Conservation (phyloP, 1,284 basidiomycete species). For the Ganoderma resinaceum region DNA sequence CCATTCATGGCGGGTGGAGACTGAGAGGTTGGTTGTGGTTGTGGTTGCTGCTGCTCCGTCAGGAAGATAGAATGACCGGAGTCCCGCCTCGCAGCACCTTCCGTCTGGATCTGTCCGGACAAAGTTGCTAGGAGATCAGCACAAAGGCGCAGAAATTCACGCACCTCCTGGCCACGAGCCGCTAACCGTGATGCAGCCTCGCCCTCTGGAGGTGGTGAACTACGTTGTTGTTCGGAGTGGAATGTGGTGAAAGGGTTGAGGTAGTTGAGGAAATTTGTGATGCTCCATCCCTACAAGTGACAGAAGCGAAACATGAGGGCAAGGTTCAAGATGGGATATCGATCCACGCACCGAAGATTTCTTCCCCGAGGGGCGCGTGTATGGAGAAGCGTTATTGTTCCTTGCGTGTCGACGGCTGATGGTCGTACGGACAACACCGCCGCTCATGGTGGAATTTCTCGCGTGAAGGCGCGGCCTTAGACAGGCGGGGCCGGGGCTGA, state of each 20-base stretch:
- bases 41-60: conserved; percentile 6
- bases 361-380: conserved; percentile 31
- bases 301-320: not conserved
- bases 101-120: not conserved
- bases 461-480: conserved; percentile 1
- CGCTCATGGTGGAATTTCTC: conserved; percentile 28
- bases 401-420: conserved; percentile 31
- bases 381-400: conserved; percentile 35
- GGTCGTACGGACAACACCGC: conserved; percentile 25
- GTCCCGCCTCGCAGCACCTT: not conserved
- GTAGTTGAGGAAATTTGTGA: conserved; percentile 30
- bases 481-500: not conserved
- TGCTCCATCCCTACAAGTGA: conserved; percentile 30
- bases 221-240: conserved; percentile 11
- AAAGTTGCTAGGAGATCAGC: not conserved
- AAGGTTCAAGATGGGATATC: conserved; percentile 5
- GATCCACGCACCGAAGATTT: conserved; percentile 29
- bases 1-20: conserved; percentile 25
- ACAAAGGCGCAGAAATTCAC: not conserved
- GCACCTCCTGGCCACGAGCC: conserved; percentile 26
- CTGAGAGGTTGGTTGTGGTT: conserved; percentile 13
- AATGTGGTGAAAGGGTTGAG: conserved; percentile 33
- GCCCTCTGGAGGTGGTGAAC: conserved; percentile 8
- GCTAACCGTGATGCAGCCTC: conserved; percentile 23
- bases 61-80: not conserved